phyloP scores from a whole-genome alignment of 305 asterid species.

The Plantago coronopus region DNA sequence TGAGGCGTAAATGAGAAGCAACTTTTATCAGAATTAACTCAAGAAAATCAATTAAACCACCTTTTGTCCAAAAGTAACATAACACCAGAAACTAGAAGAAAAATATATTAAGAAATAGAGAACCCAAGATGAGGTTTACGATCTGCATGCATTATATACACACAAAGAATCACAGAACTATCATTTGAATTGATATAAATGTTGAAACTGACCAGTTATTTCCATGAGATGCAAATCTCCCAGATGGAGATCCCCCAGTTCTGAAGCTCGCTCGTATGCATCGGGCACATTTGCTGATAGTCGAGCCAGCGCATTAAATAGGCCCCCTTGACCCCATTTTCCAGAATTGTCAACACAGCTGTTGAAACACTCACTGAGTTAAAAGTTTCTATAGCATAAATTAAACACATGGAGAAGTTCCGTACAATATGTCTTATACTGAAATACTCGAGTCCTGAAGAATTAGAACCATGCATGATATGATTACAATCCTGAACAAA shows the following conservation, averaged over 20 bases:
- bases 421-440: conserved; percentile 12
- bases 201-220: conserved; percentile 50
- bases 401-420: conserved; percentile 14
- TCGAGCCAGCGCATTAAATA: conserved; percentile 77
- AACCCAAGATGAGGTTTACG: background rate
- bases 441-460: conserved; percentile 10
- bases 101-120: background rate
- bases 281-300: conserved; percentile 56
- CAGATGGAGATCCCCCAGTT: conserved; percentile 80
- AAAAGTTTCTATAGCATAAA: conserved; percentile 13
- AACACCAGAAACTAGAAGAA: conserved; percentile 9
- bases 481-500: no score
- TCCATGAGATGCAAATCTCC: conserved; percentile 86
- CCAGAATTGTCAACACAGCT: conserved; percentile 97
- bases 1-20: conserved; percentile 8
- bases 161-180: background rate
- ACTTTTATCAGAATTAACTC: no score
- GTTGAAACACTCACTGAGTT: conserved; percentile 29
- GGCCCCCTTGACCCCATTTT: conserved; percentile 92
- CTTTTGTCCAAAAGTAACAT: conserved; percentile 5
- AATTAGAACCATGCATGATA: background rate
- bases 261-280: conserved; percentile 77
- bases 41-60: background rate
- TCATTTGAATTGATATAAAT: conserved; percentile 6
- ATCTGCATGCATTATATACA: background rate